These are phyloP conservation scores for Theobroma grandiflorum DNA, from an alignment of 441 rosid species.

Conservation along the genomic window DNA sequence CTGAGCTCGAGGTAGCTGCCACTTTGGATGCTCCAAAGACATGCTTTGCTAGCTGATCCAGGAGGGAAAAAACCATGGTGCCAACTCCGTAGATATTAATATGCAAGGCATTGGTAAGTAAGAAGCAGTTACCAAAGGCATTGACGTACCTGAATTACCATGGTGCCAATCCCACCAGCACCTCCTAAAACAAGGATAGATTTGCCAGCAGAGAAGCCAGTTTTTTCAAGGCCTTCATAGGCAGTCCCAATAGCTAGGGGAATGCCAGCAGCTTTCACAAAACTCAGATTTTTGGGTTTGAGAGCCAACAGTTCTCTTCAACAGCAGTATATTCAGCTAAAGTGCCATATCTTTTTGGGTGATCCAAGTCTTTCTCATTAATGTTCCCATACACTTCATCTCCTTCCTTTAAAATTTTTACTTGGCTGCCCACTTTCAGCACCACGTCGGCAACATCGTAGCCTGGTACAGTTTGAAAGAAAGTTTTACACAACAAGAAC, in stretches of 20 bases:
- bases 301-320: slow-evolving; percentile 86
- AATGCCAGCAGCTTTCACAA: slow-evolving; percentile 80
- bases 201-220: slow-evolving; percentile 75
- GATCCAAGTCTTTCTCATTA: slow-evolving; percentile 85
- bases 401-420: slow-evolving; percentile 71
- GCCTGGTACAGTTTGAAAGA: slow-evolving; percentile 80
- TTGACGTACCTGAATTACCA: slow-evolving; percentile 76
- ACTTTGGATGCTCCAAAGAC: slow-evolving; percentile 85
- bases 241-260: slow-evolving; percentile 88
- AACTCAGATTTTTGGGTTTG: slow-evolving; percentile 81
- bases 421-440: slow-evolving; percentile 72
- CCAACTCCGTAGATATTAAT: slow-evolving; percentile 60
- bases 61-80: slow-evolving; percentile 8
- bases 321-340: slow-evolving; percentile 77
- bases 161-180: slow-evolving; percentile 95
- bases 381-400: slow-evolving; percentile 87
- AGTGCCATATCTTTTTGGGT: slow-evolving; percentile 80
- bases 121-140: not conserved
- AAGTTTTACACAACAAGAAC: not conserved
- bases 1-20: slow-evolving; percentile 86
- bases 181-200: slow-evolving; percentile 85
- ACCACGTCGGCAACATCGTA: slow-evolving; percentile 90
- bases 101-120: not conserved
- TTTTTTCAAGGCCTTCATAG: slow-evolving; percentile 78
- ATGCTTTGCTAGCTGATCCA: slow-evolving; percentile 81